Percentiles rank a stretch among this genome's conserved stretches.
Conservation (phyloP, 495 filamentous ascomycete genomes). For the Darksidea phi region DNA sequence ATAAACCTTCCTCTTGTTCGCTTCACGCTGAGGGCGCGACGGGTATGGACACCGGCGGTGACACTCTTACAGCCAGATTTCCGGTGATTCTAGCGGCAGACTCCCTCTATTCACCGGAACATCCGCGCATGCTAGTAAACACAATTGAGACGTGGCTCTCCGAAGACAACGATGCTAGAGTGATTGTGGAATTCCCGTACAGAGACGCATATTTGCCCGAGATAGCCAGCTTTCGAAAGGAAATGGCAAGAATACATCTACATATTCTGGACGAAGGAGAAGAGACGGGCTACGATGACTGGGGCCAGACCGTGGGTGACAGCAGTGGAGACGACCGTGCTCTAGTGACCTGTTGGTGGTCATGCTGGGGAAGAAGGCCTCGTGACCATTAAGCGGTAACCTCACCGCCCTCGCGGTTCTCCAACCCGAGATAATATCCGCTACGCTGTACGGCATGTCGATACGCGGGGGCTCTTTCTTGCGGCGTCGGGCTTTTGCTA, state of each 20-base stretch:
- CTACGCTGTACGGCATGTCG: not conserved
- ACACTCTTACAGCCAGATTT: constrained; percentile 42
- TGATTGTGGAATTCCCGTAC: constrained; percentile 65
- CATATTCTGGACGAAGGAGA: constrained; percentile 57
- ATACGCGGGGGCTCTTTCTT: not conserved
- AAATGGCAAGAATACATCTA: constrained; percentile 57
- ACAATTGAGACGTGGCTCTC: constrained; percentile 58
- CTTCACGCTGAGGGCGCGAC: not conserved
- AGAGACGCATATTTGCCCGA: constrained; percentile 58
- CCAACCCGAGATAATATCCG: not conserved
- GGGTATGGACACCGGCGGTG: constrained; percentile 21
- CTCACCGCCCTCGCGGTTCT: not conserved
- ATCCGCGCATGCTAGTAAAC: constrained; percentile 61
- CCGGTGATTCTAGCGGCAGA: constrained; percentile 69
- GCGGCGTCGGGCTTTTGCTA: constrained; percentile 8
- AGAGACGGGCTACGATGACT: constrained; percentile 70
- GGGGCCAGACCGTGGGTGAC: constrained; percentile 59
- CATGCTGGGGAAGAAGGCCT: constrained; percentile 49
- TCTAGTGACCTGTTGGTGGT: constrained; percentile 67
- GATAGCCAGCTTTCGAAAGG: constrained; percentile 52
- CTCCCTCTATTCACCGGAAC: constrained; percentile 65
- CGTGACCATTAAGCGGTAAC: constrained; percentile 9
- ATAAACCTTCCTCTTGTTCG: constrained; percentile 39
- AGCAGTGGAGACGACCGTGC: constrained; percentile 47
- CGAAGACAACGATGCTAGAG: constrained; percentile 48